A percentile compares a stretch with the other conserved stretches of the same genome.
These are phyloP conservation scores for Macrocystidia cucumis DNA, from an alignment of 1,284 basidiomycete genomes.

Conservation along the genomic window DNA sequence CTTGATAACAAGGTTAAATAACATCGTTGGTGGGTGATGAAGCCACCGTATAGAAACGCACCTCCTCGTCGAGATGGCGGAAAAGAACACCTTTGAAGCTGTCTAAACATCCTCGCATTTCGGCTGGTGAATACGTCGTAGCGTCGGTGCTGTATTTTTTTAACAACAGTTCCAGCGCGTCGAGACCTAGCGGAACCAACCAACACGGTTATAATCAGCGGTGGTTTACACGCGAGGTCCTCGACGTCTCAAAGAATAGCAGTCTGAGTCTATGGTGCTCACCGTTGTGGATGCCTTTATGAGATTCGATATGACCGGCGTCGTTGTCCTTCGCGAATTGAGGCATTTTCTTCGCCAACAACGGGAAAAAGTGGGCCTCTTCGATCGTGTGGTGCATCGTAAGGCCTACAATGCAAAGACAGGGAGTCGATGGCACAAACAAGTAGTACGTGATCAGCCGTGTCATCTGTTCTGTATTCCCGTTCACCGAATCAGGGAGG, in stretches of 20 bases:
- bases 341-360: constrained; percentile 55
- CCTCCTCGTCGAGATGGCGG: constrained; percentile 62
- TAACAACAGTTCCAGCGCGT: constrained; percentile 40
- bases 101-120: constrained; percentile 55
- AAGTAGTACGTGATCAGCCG: constrained; percentile 31
- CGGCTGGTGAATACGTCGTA: constrained; percentile 43
- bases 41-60: constrained; percentile 15
- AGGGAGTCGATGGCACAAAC: background rate
- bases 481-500: too few species aligned
- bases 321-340: constrained; percentile 42
- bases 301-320: constrained; percentile 47
- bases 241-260: background rate
- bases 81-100: constrained; percentile 60
- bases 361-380: constrained; percentile 56
- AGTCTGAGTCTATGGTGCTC: constrained; percentile 7
- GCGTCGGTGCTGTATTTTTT: constrained; percentile 39
- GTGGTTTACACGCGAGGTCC: background rate
- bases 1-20: background rate
- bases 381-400: constrained; percentile 65
- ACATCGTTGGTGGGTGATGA: background rate
- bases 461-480: constrained; percentile 37
- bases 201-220: background rate
- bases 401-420: constrained; percentile 29
- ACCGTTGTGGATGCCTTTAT: constrained; percentile 65
- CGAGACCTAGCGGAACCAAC: constrained; percentile 38